Base-by-base conservation (phyloP, 768 basidiomycete species). In the Mycena metata region DNA sequence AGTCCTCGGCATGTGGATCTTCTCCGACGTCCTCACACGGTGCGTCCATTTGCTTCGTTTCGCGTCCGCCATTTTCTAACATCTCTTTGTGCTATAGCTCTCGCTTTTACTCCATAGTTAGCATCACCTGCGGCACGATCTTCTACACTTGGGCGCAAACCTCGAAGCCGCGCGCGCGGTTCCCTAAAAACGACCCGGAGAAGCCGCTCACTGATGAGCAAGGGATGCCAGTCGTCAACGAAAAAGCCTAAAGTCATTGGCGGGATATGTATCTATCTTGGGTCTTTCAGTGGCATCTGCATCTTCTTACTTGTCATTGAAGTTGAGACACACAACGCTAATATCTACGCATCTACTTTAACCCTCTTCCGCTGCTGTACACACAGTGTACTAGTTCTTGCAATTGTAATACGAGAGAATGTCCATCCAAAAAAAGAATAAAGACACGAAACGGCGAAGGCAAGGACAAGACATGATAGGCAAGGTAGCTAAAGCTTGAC, bases 11-110 rank as follows among this genome's bases (percentile, higher is more conserved):
- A 83, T 90, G 67, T 88, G 83, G 81, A 71, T 92, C 8, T 94
- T 94, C 74, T 75, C 79, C n/a, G 93, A 95, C 52, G 75, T 89
- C 50, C 81, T 94, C 60, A 90, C 90, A 9, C 79, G 76, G 90
- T 89, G 33, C 24, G 57, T 52, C 21, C 45, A 36, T 16, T 56
- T n/a, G 11, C 23, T 65, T 3, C 26, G 64, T 45, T 21, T 39
- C 13, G 41, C 33, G 9, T 55, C 52, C 47, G 49, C 46, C 75
- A 19, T 45, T 35, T 45, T 41, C 5, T 30, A 21, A 21, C 39
- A 61, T 21, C 6, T 30, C 61, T 23, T 76, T 4, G 9, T 89
- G 5, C 11, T 10, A 10, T 39, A 88, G 36, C 89, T 88, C 33
- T 19, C 91, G 91, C 35, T 84, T 81, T 11, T 79, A 84, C 24